A percentile compares a stretch with the other conserved stretches of the same genome.
Evolutionary conservation across 2,329 filamentous ascomycete genomes (phyloP).

Genomic region (Didymella segeticola): DNA sequence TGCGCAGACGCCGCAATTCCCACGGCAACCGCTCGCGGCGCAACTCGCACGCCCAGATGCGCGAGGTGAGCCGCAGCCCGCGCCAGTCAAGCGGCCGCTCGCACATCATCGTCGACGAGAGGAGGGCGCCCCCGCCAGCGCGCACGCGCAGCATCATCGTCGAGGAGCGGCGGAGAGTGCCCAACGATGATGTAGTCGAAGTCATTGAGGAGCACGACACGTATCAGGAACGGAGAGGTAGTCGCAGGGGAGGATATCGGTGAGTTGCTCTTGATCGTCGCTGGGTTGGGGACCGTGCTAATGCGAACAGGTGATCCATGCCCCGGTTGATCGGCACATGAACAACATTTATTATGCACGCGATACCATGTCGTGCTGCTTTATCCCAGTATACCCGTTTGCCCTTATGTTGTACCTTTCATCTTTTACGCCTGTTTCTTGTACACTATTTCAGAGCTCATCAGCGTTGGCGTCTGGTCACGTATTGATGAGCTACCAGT

Average conservation of each 20-base stretch:
- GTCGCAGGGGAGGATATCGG: constrained; percentile 56
- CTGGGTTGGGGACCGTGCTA: constrained; percentile 5
- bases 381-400: constrained; percentile 12
- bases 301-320: constrained; percentile 17
- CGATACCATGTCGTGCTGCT: neutral
- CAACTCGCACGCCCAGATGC: constrained; percentile 41
- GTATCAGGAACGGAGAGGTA: constrained; percentile 46
- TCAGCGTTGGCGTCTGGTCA: too few relatives aligned
- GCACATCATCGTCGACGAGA: constrained; percentile 49
- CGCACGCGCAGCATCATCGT: constrained; percentile 51
- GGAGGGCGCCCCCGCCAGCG: constrained; percentile 30
- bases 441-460: too few relatives aligned
- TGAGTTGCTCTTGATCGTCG: constrained; percentile 38
- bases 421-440: too few relatives aligned
- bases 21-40: constrained; percentile 43
- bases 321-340: constrained; percentile 5
- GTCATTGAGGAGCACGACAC: constrained; percentile 64
- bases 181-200: constrained; percentile 63
- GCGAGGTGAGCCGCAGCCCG: constrained; percentile 49
- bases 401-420: constrained; percentile 1
- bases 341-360: neutral
- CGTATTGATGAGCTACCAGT: too few relatives aligned
- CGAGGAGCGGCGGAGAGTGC: constrained; percentile 53
- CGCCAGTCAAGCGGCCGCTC: constrained; percentile 39
- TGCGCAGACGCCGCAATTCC: constrained; percentile 40